Base-by-base conservation (phyloP, 2,329 filamentous ascomycete genomes). In the Aspergillus versicolor region DNA sequence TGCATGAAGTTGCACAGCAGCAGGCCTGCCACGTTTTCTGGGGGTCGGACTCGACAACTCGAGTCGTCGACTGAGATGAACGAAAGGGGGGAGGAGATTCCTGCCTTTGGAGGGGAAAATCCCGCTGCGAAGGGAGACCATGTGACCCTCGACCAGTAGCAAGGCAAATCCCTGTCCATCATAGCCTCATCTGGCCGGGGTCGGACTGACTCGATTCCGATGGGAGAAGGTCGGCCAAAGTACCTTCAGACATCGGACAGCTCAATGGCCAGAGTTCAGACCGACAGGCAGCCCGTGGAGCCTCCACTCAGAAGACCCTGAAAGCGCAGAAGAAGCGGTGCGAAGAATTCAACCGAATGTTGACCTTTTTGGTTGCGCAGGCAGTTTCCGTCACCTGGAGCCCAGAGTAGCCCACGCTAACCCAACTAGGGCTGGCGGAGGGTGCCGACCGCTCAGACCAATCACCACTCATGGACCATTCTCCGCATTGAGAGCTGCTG, bases 1-100 rank as follows among this genome's bases (percentile, higher is more conserved):
- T 57, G 49, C 43, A 47, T 46, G 19, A n/a, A 32, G 54, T 57
- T 8, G 19, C 38, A 57, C 54, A 56, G 44, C 48, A 37, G 46
- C 3, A 8, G 13, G 30, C 37, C 45, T 57, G 50, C 55, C 55
- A 57, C 55, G 55, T 57, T 57, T 57, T 57, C 50, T n/a, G 55
- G 50, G 55, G 50, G 55, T 47, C 34, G 49, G 41, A 48, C 19
- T 21, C 9, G 19, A 44, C 12, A 44, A 21, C 38, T 41, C 44
- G 44, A 47, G 27, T 9, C 27, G 27, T 30, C 27, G 27, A 34
- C 17, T 21, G 30, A 21, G 32, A 48, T 48, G 30, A 54, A 12
- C 30, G 40, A 42, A 49, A 43, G 42, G 45, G 24, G 52, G 46
- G 15, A 13, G 21, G 15, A 13, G 21, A n/a, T 21, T 6, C 12